Percentiles rank a stretch among this genome's conserved stretches.
Evolutionary conservation across 1,139 yeast species (phyloP).

Genomic region (Geotrichum cucujoidarum): DNA sequence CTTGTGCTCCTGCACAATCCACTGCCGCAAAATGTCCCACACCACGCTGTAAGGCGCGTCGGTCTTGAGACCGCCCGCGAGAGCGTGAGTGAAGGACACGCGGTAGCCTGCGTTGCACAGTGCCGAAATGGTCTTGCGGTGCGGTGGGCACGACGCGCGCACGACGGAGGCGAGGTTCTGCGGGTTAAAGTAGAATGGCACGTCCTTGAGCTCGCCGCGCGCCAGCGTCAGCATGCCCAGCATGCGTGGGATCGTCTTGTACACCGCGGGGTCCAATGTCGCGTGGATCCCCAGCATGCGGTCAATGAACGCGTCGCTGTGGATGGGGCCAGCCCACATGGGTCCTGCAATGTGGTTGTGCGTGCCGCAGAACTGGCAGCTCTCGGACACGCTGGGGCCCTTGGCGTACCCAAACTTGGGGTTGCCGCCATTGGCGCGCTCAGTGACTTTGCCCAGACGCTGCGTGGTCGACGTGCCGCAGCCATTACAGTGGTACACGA

Average conservation of each 20-base stretch:
- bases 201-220: slow-evolving; percentile 52
- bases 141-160: slow-evolving; percentile 79
- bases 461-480: slow-evolving; percentile 73
- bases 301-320: slow-evolving; percentile 60
- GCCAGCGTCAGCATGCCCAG: slow-evolving; percentile 92
- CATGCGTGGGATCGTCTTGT: slow-evolving; percentile 77
- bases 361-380: slow-evolving; percentile 66
- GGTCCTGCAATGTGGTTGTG: slow-evolving; percentile 86
- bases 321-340: slow-evolving; percentile 86
- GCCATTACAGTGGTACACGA: slow-evolving; percentile 80
- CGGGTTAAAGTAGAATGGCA: slow-evolving; percentile 64
- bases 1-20: slow-evolving; percentile 47
- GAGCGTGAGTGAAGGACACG: slow-evolving; percentile 84
- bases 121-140: slow-evolving; percentile 67
- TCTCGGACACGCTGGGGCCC: slow-evolving; percentile 51
- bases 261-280: slow-evolving; percentile 48
- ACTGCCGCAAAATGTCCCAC: slow-evolving; percentile 66
- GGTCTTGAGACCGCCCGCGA: slow-evolving; percentile 80
- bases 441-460: slow-evolving; percentile 53
- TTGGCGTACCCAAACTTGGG: slow-evolving; percentile 52
- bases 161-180: slow-evolving; percentile 64
- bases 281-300: slow-evolving; percentile 54
- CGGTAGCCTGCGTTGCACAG: slow-evolving; percentile 78
- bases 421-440: slow-evolving; percentile 32
- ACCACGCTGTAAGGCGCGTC: slow-evolving; percentile 79